These are phyloP conservation scores for Brassica juncea DNA, from an alignment of 345 rosid genomes.

Conservation along the genomic window DNA sequence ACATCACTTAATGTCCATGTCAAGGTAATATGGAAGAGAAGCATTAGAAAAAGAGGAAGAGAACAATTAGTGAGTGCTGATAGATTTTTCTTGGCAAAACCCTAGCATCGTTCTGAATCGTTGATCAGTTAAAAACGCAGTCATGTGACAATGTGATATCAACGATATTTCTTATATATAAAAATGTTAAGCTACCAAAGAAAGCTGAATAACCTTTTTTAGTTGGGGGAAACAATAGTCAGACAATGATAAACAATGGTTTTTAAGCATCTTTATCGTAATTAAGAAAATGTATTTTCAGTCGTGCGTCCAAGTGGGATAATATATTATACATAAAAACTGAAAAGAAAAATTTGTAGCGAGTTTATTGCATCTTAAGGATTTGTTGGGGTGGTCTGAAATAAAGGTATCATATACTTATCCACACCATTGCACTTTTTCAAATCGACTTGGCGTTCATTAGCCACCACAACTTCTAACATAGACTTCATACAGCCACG, in stretches of 20 bases:
- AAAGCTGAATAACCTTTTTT: neutral
- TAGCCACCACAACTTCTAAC: conserved; percentile 32
- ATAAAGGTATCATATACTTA: conserved; percentile 30
- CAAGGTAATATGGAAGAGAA: neutral
- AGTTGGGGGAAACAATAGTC: neutral
- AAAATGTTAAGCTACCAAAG: neutral
- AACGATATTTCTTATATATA: neutral
- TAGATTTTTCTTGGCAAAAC: neutral
- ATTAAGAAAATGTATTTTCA: conserved; percentile 11
- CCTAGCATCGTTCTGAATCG: neutral
- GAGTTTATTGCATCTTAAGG: neutral
- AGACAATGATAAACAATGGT: conserved; percentile 6
- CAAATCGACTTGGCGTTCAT: conserved; percentile 32
- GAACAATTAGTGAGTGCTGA: neutral
- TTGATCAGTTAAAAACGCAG: neutral
- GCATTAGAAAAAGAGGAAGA: neutral
- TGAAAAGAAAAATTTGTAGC: neutral
- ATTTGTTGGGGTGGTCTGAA: neutral
- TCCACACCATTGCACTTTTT: conserved; percentile 37
- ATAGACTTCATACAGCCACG: conserved; percentile 27
- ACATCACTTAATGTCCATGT: neutral
- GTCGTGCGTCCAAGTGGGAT: conserved; percentile 31
- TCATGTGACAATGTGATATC: neutral
- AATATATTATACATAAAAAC: neutral
- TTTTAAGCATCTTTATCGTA: conserved; percentile 7